These are phyloP conservation scores for Bassia scoparia DNA, from an alignment of 148 eudicot species.

Conservation along the genomic window DNA sequence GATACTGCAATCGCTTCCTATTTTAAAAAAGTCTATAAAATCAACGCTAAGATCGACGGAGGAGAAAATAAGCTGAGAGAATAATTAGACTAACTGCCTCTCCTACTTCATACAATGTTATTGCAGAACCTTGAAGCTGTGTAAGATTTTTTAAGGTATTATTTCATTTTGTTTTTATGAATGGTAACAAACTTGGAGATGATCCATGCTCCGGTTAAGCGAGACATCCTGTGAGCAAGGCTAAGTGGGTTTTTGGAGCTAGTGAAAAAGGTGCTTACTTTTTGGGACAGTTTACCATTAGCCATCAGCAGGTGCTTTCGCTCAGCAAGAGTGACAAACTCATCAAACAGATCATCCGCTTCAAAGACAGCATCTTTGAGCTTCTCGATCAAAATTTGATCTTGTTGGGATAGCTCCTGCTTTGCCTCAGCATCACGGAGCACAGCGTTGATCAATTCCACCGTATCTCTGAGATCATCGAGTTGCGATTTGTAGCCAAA, in stretches of 20 bases:
- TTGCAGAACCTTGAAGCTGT: too few species aligned
- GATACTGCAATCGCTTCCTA: too few species aligned
- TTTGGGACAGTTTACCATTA: neutral
- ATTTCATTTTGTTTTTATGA: too few species aligned
- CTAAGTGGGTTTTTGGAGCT: neutral
- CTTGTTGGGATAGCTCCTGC: neutral
- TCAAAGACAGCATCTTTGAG: neutral
- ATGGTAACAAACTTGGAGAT: too few species aligned
- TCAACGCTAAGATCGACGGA: too few species aligned
- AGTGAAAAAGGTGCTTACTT: neutral
- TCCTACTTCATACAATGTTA: too few species aligned
- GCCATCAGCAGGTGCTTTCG: neutral
- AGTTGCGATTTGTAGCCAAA: neutral
- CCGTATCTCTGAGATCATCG: neutral
- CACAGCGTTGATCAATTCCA: neutral
- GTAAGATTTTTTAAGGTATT: too few species aligned
- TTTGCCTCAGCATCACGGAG: neutral
- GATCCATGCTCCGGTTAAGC: too few species aligned
- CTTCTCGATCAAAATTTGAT: neutral
- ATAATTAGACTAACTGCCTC: too few species aligned
- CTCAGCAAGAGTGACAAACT: slow-evolving; percentile 5
- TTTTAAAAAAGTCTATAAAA: too few species aligned
- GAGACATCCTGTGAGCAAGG: neutral
- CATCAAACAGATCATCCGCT: slow-evolving; percentile 1
- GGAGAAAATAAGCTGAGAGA: too few species aligned